phyloP scores from a whole-genome alignment of 2,329 filamentous ascomycete genomes.

The Capronia americana region DNA sequence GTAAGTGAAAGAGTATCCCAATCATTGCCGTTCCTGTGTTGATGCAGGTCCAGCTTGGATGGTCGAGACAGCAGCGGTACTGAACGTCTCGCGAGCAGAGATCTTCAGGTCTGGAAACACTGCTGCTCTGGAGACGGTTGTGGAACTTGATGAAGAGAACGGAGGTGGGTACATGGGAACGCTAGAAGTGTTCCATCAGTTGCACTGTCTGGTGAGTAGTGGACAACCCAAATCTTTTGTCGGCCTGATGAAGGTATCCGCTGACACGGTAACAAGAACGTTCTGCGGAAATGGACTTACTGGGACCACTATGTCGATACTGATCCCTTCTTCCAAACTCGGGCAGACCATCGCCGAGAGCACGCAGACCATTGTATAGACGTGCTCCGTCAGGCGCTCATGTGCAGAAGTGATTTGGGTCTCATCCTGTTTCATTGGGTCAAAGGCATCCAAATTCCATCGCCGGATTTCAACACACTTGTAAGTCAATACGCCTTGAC shows the following conservation, averaged over 20 bases:
- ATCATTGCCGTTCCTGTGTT: background rate
- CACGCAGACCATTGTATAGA: conserved; percentile 19
- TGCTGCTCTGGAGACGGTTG: conserved; percentile 5
- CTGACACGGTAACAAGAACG: conserved; percentile 7
- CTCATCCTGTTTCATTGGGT: conserved; percentile 12
- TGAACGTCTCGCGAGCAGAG: conserved; percentile 5
- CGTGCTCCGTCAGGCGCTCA: conserved; percentile 14
- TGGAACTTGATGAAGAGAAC: conserved; percentile 1
- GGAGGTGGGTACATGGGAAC: conserved; percentile 10
- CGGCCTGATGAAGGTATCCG: background rate
- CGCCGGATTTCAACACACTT: conserved; percentile 12
- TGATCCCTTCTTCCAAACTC: conserved; percentile 13
- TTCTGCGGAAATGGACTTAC: conserved; percentile 10
- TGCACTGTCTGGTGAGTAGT: conserved; percentile 17
- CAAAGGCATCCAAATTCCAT: conserved; percentile 4
- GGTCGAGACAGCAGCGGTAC: conserved; percentile 3
- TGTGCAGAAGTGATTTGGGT: conserved; percentile 11
- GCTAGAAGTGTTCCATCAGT: conserved; percentile 14
- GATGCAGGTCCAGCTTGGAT: conserved; percentile 8
- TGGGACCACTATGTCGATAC: conserved; percentile 17
- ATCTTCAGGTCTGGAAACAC: conserved; percentile 9
- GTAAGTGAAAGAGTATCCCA: background rate
- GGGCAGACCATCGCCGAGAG: conserved; percentile 6
- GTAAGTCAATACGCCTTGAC: background rate
- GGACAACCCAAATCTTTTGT: background rate